Base-by-base conservation (phyloP, 1,139 yeast genomes). In the Wickerhamomyces sp. region DNA sequence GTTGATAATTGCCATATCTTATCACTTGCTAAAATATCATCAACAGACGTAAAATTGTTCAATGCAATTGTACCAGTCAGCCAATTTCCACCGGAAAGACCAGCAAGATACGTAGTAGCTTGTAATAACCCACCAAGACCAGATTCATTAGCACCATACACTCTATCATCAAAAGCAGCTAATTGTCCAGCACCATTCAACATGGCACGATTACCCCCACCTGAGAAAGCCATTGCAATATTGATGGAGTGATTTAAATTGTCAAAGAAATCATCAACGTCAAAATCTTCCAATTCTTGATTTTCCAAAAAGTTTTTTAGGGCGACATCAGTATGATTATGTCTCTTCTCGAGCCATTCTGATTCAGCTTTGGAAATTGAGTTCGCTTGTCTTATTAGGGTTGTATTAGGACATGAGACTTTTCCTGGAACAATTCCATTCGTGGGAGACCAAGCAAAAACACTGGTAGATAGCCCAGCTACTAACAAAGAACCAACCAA, bases 161-260 rank as follows among this genome's bases (percentile, higher is more conserved):
- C 82, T 56, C 95, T 72, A 56, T 78, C 76, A 61, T 89, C 96
- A 50, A 86, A 64, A 1, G 90, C 95, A 9, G 90, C 71, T 29
- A 87, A 64, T 62, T 81, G 79, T 38, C 96, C 96, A 3, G 95
- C 95, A 7, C 95, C 95, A 43, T 73, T 66, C 36, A 88, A 67
- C 95, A 88, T 85, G 43, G 96, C 94, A 48, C 96, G 75, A 65
- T 85, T 88, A 3, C 96, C 94, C 54, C 96, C 96, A 36, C 96
- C 96, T 6, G 90, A 79, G 58, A 85, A 83, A 3, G 95, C 88
- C 31, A 87, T 60, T 2, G 83, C 96, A 45, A 87, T 71, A 41
- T 66, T 71, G 43, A 75, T 69, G 30, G 72, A 64, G 43, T 14
- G 5, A n/a, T n/a, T 34, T 13, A 62, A 50, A 61, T 66, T 53